Base-by-base conservation (phyloP, 2,329 filamentous ascomycete genomes). In the Cadophora malorum region DNA sequence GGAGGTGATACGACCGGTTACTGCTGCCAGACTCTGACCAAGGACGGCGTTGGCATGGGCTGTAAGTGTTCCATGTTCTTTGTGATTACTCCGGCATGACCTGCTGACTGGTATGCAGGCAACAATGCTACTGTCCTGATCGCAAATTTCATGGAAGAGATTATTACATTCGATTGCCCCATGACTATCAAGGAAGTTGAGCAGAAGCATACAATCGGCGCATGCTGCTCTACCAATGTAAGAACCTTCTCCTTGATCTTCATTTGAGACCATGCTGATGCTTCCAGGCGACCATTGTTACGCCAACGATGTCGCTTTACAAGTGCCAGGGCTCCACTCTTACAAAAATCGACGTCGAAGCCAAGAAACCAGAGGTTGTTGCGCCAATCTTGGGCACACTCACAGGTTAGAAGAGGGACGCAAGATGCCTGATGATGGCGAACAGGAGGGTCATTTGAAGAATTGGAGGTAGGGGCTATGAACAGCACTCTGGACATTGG, bases 161-260 rank as follows among this genome's bases (percentile, higher is more conserved):
- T 19, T 14, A 45, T 38, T 25, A 45, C 56, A 2, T 59, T 59
- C 56, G 23, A 38, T 19, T 59, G 56, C 33, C 56, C 56, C 9
- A 41, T 59, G 56, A 28, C 45, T n/a, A 59, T 59, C 35, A 41
- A 59, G 9, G 56, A 59, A 12, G 56, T 59, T 10, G 45, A 59
- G 56, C 56, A 59, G 56, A 59, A 59, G 14, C 12, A 59, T 41
- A 59, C 56, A 19, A 38, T 21, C 10, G 56, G 56, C 5, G 56
- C 56, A 45, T 59, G 56, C 35, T 59, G 56, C 56, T 41, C 33
- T 59, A 35, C 56, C 12, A 59, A 41, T 41, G 56, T 59, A 28
- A 45, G 33, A 19, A 2, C 33, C 55, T 41, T 14, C n/a, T 41
- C 35, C 21, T 4, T 45, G 35, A 19, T 16, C 9, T 35, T 59